These are phyloP conservation scores for Nasturtium officinale DNA, from an alignment of 345 rosid species.

Conservation along the genomic window DNA sequence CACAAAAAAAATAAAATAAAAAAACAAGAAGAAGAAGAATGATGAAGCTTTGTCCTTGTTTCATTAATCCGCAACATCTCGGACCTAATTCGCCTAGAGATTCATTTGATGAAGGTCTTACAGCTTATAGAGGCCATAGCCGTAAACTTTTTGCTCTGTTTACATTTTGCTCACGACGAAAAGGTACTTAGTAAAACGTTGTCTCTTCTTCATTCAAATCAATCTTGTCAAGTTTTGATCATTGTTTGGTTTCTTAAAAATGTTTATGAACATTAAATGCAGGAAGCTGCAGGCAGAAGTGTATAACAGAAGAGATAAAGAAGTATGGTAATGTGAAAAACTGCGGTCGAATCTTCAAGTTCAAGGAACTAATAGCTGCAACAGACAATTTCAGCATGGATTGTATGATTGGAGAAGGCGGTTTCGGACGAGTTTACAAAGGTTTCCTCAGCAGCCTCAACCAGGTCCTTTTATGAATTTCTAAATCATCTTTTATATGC, in stretches of 20 bases:
- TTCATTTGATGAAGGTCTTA: conserved; percentile 44
- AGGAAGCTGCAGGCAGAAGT: conserved; percentile 52
- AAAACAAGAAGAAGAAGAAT: not conserved
- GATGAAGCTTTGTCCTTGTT: conserved; percentile 48
- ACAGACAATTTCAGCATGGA: conserved; percentile 57
- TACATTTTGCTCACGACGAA: conserved; percentile 34
- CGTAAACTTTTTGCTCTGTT: conserved; percentile 38
- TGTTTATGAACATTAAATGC: conserved; percentile 9
- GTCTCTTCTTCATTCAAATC: not conserved
- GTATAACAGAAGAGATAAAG: conserved; percentile 53
- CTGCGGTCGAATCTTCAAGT: conserved; percentile 46
- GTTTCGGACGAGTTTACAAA: conserved; percentile 64
- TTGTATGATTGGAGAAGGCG: conserved; percentile 67
- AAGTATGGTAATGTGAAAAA: conserved; percentile 49
- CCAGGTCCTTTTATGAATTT: conserved; percentile 39
- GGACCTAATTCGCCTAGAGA: conserved; percentile 38
- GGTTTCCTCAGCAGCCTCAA: conserved; percentile 49
- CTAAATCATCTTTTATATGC: not conserved
- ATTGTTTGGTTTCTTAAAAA: conserved; percentile 4
- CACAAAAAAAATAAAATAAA: not conserved
- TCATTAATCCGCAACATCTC: conserved; percentile 22
- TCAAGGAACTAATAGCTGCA: conserved; percentile 53
- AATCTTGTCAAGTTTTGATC: conserved; percentile 15
- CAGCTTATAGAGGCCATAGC: conserved; percentile 39
- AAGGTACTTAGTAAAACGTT: conserved; percentile 32